Evolutionary conservation across 2,329 filamentous ascomycete species (phyloP).

Genomic region (Microsporum canis): DNA sequence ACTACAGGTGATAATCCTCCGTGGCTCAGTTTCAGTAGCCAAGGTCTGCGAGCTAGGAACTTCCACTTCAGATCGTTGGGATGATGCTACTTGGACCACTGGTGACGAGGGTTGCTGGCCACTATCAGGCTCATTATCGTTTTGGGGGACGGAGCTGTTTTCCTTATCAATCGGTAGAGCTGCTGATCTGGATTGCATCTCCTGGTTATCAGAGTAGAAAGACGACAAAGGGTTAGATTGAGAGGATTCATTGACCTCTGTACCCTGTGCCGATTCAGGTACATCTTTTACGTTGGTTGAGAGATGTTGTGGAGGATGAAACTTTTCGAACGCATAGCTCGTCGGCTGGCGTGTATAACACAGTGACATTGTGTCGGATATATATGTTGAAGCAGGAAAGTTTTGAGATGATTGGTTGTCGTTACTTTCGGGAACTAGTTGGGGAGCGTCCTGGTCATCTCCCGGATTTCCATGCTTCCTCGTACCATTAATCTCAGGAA

Average conservation of each 20-base stretch:
- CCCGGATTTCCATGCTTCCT: not conserved
- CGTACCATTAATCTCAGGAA: not conserved
- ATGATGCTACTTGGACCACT: constrained; percentile 32
- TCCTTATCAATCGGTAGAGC: not conserved
- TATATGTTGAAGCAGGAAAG: not conserved
- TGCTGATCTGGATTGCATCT: not conserved
- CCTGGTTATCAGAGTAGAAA: not conserved
- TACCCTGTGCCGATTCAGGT: not conserved
- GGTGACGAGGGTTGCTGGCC: constrained; percentile 19
- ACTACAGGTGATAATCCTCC: constrained; percentile 23
- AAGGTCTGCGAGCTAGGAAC: not conserved
- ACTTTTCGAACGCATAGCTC: constrained; percentile 8
- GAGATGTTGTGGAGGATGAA: not conserved
- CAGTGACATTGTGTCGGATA: constrained; percentile 6
- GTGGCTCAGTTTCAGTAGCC: constrained; percentile 3
- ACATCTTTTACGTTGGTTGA: not conserved
- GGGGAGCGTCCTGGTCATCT: not conserved
- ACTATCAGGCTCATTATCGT: not conserved
- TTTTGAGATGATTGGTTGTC: not conserved
- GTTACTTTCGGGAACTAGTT: not conserved
- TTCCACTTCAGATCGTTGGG: constrained; percentile 21
- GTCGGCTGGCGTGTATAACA: constrained; percentile 7
- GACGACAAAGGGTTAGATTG: not conserved
- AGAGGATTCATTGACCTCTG: not conserved
- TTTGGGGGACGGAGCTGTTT: not conserved